Evolutionary conservation across 163 green algal species (phyloP).

Genomic region (Scenedesmus sp.): DNA sequence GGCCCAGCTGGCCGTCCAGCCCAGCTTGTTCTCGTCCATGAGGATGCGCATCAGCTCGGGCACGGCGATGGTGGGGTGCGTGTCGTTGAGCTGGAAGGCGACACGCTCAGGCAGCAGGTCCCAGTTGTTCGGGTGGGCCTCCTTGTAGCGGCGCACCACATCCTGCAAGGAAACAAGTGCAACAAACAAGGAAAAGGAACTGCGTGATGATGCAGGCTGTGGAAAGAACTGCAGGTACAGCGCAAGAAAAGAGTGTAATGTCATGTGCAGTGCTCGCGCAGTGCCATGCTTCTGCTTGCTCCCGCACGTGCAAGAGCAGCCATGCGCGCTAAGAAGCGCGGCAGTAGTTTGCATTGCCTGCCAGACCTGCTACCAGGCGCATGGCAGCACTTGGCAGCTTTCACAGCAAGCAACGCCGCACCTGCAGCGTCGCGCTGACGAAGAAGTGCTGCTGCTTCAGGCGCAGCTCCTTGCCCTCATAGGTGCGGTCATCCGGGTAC

Average conservation of each 20-base stretch:
- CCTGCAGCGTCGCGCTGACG: slow-evolving; percentile 95
- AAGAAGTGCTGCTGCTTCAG: slow-evolving; percentile 99
- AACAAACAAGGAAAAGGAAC: not conserved
- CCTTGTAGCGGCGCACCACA: slow-evolving; percentile 93
- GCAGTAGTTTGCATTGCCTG: no score
- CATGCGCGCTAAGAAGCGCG: no score
- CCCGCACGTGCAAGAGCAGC: no score
- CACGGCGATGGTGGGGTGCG: slow-evolving; percentile 96
- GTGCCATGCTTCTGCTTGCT: no score
- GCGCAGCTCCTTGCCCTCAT: slow-evolving; percentile 99
- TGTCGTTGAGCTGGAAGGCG: slow-evolving; percentile 99
- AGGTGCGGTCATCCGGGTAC: slow-evolving; percentile 99
- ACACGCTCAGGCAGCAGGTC: slow-evolving; percentile 86
- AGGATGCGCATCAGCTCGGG: slow-evolving; percentile 98
- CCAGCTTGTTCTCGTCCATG: slow-evolving; percentile 93
- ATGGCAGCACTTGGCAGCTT: not conserved
- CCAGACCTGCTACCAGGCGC: not conserved
- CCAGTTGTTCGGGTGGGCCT: slow-evolving; percentile 79
- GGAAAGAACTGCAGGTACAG: not conserved
- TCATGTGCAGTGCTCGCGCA: no score
- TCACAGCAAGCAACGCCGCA: slow-evolving; percentile 28
- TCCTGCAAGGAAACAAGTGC: slow-evolving; percentile 89
- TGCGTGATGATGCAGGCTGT: not conserved
- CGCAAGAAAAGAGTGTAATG: no score
- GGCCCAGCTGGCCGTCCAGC: slow-evolving; percentile 92